Evolutionary conservation across 2,329 filamentous ascomycete species (phyloP).

Genomic region (Byssoonygena ceratinophila): DNA sequence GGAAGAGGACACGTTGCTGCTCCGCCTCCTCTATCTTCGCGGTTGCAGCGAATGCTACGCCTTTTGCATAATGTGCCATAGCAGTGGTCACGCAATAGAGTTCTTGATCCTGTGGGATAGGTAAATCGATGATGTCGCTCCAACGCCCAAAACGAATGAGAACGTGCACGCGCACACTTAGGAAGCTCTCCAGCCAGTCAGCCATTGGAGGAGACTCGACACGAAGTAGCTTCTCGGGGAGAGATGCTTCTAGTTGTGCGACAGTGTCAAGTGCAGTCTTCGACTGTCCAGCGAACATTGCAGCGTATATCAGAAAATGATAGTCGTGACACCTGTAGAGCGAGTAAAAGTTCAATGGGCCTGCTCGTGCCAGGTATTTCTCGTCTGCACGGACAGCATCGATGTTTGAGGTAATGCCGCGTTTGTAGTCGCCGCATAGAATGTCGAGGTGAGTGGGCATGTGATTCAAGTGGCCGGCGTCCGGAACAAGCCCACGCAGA

Average conservation of each 20-base stretch:
- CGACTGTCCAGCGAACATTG: constrained; percentile 64
- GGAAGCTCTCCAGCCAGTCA: constrained; percentile 64
- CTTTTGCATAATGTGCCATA: constrained; percentile 57
- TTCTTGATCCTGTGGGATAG: constrained; percentile 46
- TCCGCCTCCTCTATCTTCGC: constrained; percentile 39
- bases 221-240: constrained; percentile 54
- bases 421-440: constrained; percentile 58
- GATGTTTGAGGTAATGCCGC: constrained; percentile 56
- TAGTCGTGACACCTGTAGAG: constrained; percentile 65
- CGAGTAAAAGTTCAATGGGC: constrained; percentile 60
- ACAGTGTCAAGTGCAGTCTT: constrained; percentile 52
- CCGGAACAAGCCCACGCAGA: constrained; percentile 55
- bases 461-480: constrained; percentile 60
- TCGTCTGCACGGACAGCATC: constrained; percentile 59
- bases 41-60: constrained; percentile 53
- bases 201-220: constrained; percentile 62
- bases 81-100: constrained; percentile 62
- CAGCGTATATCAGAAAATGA: constrained; percentile 65
- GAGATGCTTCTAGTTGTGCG: constrained; percentile 47
- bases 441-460: constrained; percentile 73
- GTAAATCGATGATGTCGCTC: constrained; percentile 51
- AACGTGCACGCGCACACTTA: constrained; percentile 57
- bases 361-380: constrained; percentile 50
- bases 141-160: constrained; percentile 64
- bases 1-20: constrained; percentile 43